Evolutionary conservation across 2,329 filamentous ascomycete genomes (phyloP).

Genomic region (Monilinia laxa): DNA sequence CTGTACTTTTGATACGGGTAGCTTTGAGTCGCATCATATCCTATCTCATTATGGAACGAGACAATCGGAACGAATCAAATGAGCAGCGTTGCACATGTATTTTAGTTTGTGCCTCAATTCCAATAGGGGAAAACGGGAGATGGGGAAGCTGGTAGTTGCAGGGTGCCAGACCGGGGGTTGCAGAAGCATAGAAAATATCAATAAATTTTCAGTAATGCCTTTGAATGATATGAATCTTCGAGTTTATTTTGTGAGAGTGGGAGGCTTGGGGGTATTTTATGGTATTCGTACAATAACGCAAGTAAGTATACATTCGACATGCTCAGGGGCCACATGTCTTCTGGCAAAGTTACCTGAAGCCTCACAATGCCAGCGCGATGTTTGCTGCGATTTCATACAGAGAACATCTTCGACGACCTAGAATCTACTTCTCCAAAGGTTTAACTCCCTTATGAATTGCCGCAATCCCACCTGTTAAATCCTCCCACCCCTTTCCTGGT

Average conservation of each 20-base stretch:
- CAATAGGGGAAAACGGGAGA: conserved; percentile 30
- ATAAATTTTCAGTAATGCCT: conserved; percentile 10
- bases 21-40: conserved; percentile 36
- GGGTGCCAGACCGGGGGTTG: background rate
- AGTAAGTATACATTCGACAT: conserved; percentile 7
- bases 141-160: conserved; percentile 29
- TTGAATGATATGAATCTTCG: conserved; percentile 1
- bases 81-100: conserved; percentile 41
- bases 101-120: conserved; percentile 35
- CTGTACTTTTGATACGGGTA: conserved; percentile 39
- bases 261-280: background rate
- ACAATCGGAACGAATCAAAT: conserved; percentile 20
- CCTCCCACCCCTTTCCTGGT: conserved; percentile 80
- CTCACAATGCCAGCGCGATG: conserved; percentile 20
- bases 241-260: background rate
- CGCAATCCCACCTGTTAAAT: conserved; percentile 88
- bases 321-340: background rate
- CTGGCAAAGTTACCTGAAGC: background rate
- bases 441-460: conserved; percentile 98
- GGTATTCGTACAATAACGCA: conserved; percentile 9
- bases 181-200: conserved; percentile 20
- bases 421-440: conserved; percentile 45
- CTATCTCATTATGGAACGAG: conserved; percentile 20
- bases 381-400: background rate
- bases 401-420: conserved; percentile 17